These are phyloP conservation scores for Collybiopsis confluens DNA, from an alignment of 768 basidiomycete genomes.

Conservation along the genomic window DNA sequence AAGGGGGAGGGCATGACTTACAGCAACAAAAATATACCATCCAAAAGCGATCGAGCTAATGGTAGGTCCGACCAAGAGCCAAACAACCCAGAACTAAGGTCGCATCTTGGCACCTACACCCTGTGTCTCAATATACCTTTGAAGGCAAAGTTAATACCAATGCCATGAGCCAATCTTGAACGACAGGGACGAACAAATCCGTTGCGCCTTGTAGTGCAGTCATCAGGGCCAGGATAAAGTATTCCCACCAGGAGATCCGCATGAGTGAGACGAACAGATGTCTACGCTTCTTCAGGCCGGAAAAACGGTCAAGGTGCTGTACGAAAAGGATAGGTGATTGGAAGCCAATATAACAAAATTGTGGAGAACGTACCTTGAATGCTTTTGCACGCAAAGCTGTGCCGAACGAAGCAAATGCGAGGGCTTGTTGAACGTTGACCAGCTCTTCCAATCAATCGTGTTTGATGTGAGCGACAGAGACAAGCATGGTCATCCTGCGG, in stretches of 20 bases:
- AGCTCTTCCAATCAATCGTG: no score
- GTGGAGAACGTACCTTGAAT: background rate
- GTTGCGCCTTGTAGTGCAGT: background rate
- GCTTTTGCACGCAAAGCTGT: slow-evolving; percentile 2
- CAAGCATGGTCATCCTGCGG: no score
- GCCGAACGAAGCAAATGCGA: no score
- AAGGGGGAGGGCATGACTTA: background rate
- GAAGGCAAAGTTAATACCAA: no score
- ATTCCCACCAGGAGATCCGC: background rate
- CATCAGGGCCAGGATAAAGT: background rate
- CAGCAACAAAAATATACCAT: slow-evolving; percentile 49
- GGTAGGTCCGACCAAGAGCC: slow-evolving; percentile 45
- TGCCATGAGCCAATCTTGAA: background rate
- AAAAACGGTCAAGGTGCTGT: slow-evolving; percentile 3
- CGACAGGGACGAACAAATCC: background rate
- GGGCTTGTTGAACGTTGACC: no score
- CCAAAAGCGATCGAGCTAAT: slow-evolving; percentile 41
- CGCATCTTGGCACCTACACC: slow-evolving; percentile 36
- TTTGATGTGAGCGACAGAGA: no score
- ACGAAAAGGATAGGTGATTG: background rate
- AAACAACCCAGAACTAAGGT: slow-evolving; percentile 67
- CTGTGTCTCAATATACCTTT: slow-evolving; percentile 57
- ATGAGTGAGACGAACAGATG: slow-evolving; percentile 2
- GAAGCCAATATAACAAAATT: no score
- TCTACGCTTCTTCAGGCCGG: slow-evolving; percentile 1